These are phyloP conservation scores for Pseudofabraea citricarpa DNA, from an alignment of 2,329 filamentous ascomycete species.

Conservation along the genomic window DNA sequence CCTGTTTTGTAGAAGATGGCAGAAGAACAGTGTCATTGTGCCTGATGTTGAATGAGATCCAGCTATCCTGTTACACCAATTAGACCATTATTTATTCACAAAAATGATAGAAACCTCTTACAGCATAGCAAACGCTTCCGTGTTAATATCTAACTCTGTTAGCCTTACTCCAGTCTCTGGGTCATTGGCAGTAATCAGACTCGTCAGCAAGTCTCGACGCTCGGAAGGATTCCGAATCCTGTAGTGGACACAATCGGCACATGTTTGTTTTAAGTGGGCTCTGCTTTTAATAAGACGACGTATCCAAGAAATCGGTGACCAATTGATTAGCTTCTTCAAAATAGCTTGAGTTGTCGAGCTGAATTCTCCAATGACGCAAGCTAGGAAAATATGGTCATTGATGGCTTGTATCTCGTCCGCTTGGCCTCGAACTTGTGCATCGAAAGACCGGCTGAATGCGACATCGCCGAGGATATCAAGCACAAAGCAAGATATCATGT, in stretches of 20 bases:
- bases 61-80: constrained; percentile 21
- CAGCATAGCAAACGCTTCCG: constrained; percentile 34
- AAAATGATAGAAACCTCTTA: constrained; percentile 10
- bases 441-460: constrained; percentile 1
- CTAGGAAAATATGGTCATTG: not conserved
- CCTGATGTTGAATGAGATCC: constrained; percentile 30
- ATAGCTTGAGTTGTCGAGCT: not conserved
- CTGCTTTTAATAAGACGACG: constrained; percentile 20
- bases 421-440: not conserved
- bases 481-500: not conserved
- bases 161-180: constrained; percentile 30
- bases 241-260: constrained; percentile 15
- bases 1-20: constrained; percentile 28
- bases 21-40: constrained; percentile 26
- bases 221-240: constrained; percentile 7
- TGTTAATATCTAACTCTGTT: constrained; percentile 26
- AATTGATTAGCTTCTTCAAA: constrained; percentile 23
- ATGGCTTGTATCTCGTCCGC: not conserved
- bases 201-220: constrained; percentile 30
- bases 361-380: not conserved
- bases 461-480: constrained; percentile 1
- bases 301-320: constrained; percentile 16
- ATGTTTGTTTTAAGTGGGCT: constrained; percentile 11
- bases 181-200: constrained; percentile 30
- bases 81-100: not conserved